Percentiles rank a stretch among this genome's conserved stretches.
Evolutionary conservation across 345 rosid species (phyloP).

Genomic region (Noccaea bulbosa): DNA sequence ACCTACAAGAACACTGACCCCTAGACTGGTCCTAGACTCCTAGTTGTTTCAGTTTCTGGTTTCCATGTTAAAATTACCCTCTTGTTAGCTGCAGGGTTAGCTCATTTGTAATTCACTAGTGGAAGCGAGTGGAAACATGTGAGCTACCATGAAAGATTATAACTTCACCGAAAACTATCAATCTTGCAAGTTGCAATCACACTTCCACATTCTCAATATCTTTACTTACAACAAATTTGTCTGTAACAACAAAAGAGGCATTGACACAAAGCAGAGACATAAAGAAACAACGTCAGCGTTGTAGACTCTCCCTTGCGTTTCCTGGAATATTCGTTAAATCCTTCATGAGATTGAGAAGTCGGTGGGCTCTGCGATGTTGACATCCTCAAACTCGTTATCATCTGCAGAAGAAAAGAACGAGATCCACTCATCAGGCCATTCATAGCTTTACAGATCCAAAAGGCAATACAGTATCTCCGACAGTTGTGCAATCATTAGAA

Average conservation of each 20-base stretch:
- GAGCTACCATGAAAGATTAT: not conserved
- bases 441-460: not conserved
- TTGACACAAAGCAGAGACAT: constrained; percentile 20
- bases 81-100: not conserved
- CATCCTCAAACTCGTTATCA: constrained; percentile 74
- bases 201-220: constrained; percentile 33
- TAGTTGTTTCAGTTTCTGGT: constrained; percentile 10
- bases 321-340: not conserved
- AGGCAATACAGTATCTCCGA: constrained; percentile 4
- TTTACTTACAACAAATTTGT: constrained; percentile 44
- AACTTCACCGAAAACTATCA: not conserved
- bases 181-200: constrained; percentile 26
- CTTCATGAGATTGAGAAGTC: constrained; percentile 73
- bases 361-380: constrained; percentile 59
- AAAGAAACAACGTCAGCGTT: constrained; percentile 15
- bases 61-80: not conserved
- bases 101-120: constrained; percentile 1
- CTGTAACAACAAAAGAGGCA: constrained; percentile 8
- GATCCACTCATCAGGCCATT: constrained; percentile 11
- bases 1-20: constrained; percentile 72
- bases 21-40: constrained; percentile 7
- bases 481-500: not conserved
- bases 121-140: not conserved
- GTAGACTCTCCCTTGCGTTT: not conserved
- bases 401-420: constrained; percentile 48